These are phyloP conservation scores for Podospora anserina DNA, from an alignment of 495 filamentous ascomycete genomes.

Conservation along the genomic window DNA sequence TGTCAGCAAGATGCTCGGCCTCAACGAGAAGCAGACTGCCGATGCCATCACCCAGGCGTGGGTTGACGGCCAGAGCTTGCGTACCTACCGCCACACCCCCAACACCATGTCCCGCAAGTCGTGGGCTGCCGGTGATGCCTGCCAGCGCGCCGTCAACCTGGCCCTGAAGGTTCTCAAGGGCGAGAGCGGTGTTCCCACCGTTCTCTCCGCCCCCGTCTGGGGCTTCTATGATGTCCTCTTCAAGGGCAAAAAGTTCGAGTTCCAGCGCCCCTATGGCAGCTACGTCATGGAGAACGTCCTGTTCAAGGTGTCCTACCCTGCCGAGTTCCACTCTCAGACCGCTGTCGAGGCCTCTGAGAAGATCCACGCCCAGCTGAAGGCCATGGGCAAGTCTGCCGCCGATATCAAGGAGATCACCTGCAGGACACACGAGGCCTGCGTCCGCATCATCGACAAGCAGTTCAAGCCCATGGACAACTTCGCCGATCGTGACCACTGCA, in stretches of 20 bases:
- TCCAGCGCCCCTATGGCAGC: constrained; percentile 92
- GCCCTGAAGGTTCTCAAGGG: constrained; percentile 90
- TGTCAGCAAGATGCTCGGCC: constrained; percentile 87
- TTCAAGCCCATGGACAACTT: constrained; percentile 99
- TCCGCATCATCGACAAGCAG: constrained; percentile 99
- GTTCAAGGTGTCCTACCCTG: constrained; percentile 98
- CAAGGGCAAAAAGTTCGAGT: constrained; percentile 90
- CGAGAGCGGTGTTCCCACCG: constrained; percentile 85
- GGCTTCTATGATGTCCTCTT: constrained; percentile 98
- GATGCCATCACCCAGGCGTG: constrained; percentile 96
- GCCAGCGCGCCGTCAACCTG: constrained; percentile 92
- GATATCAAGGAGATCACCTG: constrained; percentile 92
- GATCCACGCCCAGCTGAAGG: constrained; percentile 76
- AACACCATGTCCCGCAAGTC: constrained; percentile 99
- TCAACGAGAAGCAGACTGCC: constrained; percentile 84
- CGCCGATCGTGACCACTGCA: constrained; percentile 97
- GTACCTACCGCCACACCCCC: constrained; percentile 93
- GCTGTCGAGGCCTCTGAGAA: constrained; percentile 91
- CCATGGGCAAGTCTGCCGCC: constrained; percentile 82
- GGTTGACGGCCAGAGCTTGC: constrained; percentile 93
- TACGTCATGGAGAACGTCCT: constrained; percentile 99
- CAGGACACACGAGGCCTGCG: constrained; percentile 95
- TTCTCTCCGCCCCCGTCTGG: constrained; percentile 90
- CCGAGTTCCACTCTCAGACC: constrained; percentile 99
- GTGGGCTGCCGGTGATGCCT: constrained; percentile 97